phyloP scores from a whole-genome alignment of 352 stramenopile species.

The Thalassiosira livingstoniorum region DNA sequence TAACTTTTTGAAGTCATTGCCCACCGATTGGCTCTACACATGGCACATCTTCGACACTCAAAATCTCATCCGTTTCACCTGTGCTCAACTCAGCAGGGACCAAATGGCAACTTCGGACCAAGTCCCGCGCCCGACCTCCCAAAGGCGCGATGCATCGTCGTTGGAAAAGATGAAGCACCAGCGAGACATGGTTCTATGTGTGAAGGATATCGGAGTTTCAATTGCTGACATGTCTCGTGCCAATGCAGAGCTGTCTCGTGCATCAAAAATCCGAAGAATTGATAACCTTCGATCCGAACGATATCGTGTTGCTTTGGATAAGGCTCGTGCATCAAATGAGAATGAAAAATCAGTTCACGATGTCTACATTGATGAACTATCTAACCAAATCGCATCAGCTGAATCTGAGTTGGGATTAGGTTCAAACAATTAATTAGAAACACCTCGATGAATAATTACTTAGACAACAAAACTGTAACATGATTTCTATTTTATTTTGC shows the following conservation, averaged over 20 bases:
- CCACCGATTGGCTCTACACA: neutral
- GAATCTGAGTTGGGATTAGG: too few species aligned
- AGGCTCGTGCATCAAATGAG: too few species aligned
- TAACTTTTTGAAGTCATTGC: neutral
- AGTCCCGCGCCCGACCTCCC: neutral
- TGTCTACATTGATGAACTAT: too few species aligned
- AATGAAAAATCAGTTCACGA: too few species aligned
- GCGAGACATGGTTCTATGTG: neutral
- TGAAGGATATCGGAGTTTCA: neutral
- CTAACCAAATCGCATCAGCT: too few species aligned
- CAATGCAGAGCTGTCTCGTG: neutral
- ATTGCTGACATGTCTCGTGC: neutral
- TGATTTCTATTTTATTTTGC: too few species aligned
- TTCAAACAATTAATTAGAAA: too few species aligned
- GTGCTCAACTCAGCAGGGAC: neutral
- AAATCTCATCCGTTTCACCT: conserved; percentile 1
- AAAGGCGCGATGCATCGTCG: too few species aligned
- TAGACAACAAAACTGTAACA: too few species aligned
- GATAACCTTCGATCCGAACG: neutral
- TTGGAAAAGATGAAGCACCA: neutral
- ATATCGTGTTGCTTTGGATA: neutral
- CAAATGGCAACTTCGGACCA: neutral
- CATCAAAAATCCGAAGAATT: neutral
- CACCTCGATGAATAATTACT: too few species aligned
- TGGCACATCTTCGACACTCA: conserved; percentile 3